phyloP scores from a whole-genome alignment of 257 asterid species.

The Solanum chilense region DNA sequence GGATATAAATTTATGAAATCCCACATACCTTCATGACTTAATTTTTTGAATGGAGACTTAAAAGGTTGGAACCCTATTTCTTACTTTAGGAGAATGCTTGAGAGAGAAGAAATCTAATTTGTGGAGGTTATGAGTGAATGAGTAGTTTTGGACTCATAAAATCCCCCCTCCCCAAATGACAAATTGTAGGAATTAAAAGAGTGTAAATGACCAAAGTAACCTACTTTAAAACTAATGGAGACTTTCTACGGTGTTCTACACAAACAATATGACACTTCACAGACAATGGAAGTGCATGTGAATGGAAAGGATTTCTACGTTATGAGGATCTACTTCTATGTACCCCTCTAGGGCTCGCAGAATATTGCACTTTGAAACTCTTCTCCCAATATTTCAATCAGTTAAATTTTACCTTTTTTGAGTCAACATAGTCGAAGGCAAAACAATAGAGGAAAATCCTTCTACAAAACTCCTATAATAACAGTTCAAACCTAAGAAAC shows the following conservation, averaged over 20 bases:
- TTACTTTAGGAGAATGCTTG: not conserved
- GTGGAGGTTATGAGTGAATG: not conserved
- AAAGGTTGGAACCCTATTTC: not conserved
- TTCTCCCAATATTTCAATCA: not conserved
- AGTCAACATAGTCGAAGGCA: not conserved
- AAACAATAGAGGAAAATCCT: too few species aligned
- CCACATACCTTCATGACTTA: not conserved
- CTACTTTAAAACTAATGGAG: not conserved
- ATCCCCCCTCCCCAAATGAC: not conserved
- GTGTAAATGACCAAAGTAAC: not conserved
- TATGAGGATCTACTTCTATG: not conserved
- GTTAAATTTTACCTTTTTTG: too few species aligned
- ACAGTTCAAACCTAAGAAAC: not conserved
- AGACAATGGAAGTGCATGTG: not conserved
- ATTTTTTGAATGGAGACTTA: not conserved
- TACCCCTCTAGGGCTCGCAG: not conserved
- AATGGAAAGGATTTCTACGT: too few species aligned
- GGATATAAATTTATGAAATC: not conserved
- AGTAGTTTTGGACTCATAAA: not conserved
- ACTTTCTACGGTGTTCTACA: not conserved
- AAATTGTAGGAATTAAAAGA: not conserved
- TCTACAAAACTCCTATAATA: not conserved
- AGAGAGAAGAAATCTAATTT: not conserved
- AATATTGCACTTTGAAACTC: not conserved
- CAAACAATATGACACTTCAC: not conserved